These are phyloP conservation scores for slime mould (Dictyostelium discoideum) DNA, from an alignment of 78 protist genomes.

Conservation along the genomic window DNA sequence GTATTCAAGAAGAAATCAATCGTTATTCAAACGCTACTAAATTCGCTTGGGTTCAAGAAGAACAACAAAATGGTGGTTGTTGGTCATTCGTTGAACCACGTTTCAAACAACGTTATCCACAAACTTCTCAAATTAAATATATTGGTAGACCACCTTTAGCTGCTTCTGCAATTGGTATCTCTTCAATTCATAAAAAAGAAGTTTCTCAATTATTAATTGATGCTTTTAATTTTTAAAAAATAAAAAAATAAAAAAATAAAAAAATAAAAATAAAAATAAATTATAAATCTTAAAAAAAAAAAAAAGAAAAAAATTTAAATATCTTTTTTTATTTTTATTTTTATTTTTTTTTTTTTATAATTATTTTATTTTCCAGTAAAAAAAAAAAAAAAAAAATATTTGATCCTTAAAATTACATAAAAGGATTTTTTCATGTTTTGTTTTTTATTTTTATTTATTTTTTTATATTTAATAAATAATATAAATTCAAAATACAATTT, in stretches of 20 bases:
- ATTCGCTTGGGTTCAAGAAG: constrained; percentile 94
- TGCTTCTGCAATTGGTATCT: constrained; percentile 61
- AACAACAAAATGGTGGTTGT: constrained; percentile 95
- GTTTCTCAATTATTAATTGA: constrained; percentile 41
- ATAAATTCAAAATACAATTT: too few relatives aligned
- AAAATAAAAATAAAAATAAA: not conserved
- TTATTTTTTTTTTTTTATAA: too few relatives aligned
- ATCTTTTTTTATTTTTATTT: too few relatives aligned
- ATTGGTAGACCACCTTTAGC: constrained; percentile 76
- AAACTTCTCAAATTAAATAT: constrained; percentile 28
- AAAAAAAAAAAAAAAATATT: too few relatives aligned
- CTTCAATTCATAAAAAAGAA: constrained; percentile 69
- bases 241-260: not conserved
- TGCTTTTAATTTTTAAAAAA: constrained; percentile 48
- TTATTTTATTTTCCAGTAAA: too few relatives aligned
- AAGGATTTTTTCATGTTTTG: too few relatives aligned
- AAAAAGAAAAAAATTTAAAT: too few relatives aligned
- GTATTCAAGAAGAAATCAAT: constrained; percentile 22
- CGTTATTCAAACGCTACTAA: constrained; percentile 75
- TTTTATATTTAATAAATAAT: too few relatives aligned
- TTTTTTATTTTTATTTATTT: too few relatives aligned
- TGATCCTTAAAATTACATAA: too few relatives aligned
- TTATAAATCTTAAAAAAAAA: too few relatives aligned
- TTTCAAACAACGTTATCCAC: constrained; percentile 53
- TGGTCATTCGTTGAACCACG: constrained; percentile 92